A percentile compares a stretch with the other conserved stretches of the same genome.
phyloP scores from a whole-genome alignment of 2,329 filamentous ascomycete species.

The Bipolaris zeicola region DNA sequence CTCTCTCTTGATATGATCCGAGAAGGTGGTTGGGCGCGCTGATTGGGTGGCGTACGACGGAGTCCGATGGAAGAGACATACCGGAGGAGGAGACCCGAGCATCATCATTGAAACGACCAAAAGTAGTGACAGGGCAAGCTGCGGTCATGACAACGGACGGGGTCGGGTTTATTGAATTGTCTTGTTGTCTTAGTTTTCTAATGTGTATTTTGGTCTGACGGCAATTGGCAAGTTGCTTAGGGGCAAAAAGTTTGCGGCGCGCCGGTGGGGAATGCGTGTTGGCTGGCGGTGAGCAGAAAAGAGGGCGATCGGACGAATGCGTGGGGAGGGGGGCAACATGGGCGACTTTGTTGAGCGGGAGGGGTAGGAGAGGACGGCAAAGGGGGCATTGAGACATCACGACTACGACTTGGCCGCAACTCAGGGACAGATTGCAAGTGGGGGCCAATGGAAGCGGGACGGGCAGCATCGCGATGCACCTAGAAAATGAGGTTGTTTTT shows the following conservation, averaged over 20 bases:
- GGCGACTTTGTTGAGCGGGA: conserved; percentile 2
- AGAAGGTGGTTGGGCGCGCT: conserved; percentile 5
- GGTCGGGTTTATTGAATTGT: background rate
- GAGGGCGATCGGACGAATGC: background rate
- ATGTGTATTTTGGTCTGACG: background rate
- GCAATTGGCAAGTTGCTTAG: background rate
- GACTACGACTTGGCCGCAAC: background rate
- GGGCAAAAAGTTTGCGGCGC: background rate
- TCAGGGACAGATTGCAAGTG: background rate
- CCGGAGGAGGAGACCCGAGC: conserved; percentile 34
- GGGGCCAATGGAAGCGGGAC: conserved; percentile 4
- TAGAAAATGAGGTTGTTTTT: conserved; percentile 13
- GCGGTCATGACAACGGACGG: background rate
- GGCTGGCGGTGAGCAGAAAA: conserved; percentile 6
- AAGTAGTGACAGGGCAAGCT: background rate
- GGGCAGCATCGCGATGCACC: conserved; percentile 18
- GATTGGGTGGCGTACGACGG: conserved; percentile 24
- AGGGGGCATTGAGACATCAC: conserved; percentile 5
- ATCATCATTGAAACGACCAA: conserved; percentile 4
- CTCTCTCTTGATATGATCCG: background rate
- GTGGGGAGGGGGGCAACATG: background rate
- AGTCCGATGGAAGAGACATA: conserved; percentile 23
- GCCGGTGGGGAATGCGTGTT: conserved; percentile 1
- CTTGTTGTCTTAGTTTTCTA: background rate
- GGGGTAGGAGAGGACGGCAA: conserved; percentile 5